Conservation (phyloP, 768 basidiomycete species). For the Lactarius evosmus region DNA sequence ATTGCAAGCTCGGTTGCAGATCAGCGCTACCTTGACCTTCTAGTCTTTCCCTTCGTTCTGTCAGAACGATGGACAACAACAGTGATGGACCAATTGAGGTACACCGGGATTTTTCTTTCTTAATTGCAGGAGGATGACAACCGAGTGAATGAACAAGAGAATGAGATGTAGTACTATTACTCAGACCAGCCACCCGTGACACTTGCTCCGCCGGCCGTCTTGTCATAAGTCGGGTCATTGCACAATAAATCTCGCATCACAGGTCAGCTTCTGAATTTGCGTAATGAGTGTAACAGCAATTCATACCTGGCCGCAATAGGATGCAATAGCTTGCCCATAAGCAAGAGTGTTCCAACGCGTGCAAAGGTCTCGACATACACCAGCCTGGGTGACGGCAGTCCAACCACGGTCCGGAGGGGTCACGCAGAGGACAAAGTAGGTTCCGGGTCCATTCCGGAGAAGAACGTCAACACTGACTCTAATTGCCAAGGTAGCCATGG, state of each 20-base stretch:
- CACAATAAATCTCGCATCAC: constrained; percentile 65
- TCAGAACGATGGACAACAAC: not conserved
- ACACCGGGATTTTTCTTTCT: not conserved
- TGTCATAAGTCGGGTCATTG: constrained; percentile 75
- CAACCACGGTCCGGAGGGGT: constrained; percentile 44
- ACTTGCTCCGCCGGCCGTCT: constrained; percentile 46
- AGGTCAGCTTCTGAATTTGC: constrained; percentile 4
- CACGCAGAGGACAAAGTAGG: constrained; percentile 75
- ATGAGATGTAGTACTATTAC: not conserved
- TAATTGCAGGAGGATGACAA: not conserved
- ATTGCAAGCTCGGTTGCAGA: not conserved
- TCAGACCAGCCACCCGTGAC: constrained; percentile 65
- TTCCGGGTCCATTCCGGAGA: constrained; percentile 93
- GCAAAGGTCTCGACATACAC: constrained; percentile 96
- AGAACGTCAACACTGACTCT: constrained; percentile 80
- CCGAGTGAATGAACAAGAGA: too few species aligned
- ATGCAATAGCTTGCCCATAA: constrained; percentile 79
- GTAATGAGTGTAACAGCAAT: constrained; percentile 3
- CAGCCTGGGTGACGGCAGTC: constrained; percentile 62
- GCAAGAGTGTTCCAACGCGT: constrained; percentile 72
- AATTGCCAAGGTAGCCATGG: constrained; percentile 37
- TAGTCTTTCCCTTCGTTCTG: not conserved
- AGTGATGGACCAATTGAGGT: not conserved
- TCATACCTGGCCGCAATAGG: constrained; percentile 79
- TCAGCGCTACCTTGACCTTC: not conserved